Conservation (phyloP, 306 rosid genomes). For the Quercus variabilis region DNA sequence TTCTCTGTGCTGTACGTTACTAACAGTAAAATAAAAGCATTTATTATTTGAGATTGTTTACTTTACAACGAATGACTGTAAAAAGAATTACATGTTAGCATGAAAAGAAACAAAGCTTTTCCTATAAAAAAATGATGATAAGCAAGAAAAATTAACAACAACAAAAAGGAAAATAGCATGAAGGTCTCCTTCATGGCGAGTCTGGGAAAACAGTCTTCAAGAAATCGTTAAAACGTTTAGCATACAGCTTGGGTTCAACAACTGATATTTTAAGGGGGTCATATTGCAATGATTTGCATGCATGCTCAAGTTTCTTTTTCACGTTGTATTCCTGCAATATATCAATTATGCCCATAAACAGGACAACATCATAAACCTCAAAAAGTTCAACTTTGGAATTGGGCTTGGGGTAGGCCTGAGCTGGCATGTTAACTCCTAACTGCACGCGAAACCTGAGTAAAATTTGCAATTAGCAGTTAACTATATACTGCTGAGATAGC, state of each 20-base stretch:
- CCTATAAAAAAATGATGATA: neutral
- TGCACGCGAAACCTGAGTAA: slow-evolving; percentile 77
- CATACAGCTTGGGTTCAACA: slow-evolving; percentile 67
- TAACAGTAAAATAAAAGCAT: neutral
- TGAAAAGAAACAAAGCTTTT: neutral
- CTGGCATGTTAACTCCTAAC: slow-evolving; percentile 97
- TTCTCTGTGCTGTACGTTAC: neutral
- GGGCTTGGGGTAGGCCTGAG: slow-evolving; percentile 61
- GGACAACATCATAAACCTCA: slow-evolving; percentile 82
- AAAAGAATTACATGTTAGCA: neutral
- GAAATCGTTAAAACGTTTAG: slow-evolving; percentile 74
- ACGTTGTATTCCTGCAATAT: slow-evolving; percentile 76
- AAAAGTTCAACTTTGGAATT: slow-evolving; percentile 71
- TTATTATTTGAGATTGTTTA: neutral
- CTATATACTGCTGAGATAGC: neutral
- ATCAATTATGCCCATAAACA: slow-evolving; percentile 91
- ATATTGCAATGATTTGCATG: slow-evolving; percentile 48
- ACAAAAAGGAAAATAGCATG: neutral
- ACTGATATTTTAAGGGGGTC: slow-evolving; percentile 68
- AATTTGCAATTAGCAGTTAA: neutral
- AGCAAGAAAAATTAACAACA: slow-evolving; percentile 14
- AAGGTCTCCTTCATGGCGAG: slow-evolving; percentile 21
- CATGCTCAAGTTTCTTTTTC: slow-evolving; percentile 73
- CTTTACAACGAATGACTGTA: slow-evolving; percentile 5
- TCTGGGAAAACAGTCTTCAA: slow-evolving; percentile 67